Evolutionary conservation across 176 grass and related monocot genomes (phyloP).

Genomic region (Aegilops longissima): DNA sequence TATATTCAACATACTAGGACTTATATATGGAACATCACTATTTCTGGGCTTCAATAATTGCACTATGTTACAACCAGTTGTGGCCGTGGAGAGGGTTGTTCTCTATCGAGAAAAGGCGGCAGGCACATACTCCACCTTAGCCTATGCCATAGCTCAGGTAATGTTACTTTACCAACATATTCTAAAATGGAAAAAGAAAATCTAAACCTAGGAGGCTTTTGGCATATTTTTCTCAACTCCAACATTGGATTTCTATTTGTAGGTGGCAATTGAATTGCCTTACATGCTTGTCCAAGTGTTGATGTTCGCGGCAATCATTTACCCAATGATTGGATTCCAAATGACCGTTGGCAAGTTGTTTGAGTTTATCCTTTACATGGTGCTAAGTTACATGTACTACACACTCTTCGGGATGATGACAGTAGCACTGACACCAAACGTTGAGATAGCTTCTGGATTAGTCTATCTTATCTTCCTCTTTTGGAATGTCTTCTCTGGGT

Average conservation of each 20-base stretch:
- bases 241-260: neutral
- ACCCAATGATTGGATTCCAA: conserved; percentile 65
- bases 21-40: conserved; percentile 30
- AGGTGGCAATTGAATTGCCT: conserved; percentile 52
- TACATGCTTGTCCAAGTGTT: conserved; percentile 54
- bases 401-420: conserved; percentile 61
- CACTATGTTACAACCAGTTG: conserved; percentile 39
- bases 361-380: conserved; percentile 56
- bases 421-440: conserved; percentile 57
- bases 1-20: conserved; percentile 55
- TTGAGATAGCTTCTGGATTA: conserved; percentile 57
- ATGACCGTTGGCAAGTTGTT: conserved; percentile 36
- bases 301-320: conserved; percentile 41
- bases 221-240: neutral
- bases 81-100: conserved; percentile 38
- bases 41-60: conserved; percentile 46
- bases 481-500: conserved; percentile 71
- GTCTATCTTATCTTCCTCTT: conserved; percentile 61
- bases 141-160: conserved; percentile 61
- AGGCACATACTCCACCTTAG: conserved; percentile 42
- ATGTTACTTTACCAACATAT: neutral
- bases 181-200: neutral
- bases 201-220: neutral
- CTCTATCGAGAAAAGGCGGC: conserved; percentile 42
- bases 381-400: conserved; percentile 60